Conservation (phyloP, 805 yeast species). For the Kregervanrija pseudodelftensis region DNA sequence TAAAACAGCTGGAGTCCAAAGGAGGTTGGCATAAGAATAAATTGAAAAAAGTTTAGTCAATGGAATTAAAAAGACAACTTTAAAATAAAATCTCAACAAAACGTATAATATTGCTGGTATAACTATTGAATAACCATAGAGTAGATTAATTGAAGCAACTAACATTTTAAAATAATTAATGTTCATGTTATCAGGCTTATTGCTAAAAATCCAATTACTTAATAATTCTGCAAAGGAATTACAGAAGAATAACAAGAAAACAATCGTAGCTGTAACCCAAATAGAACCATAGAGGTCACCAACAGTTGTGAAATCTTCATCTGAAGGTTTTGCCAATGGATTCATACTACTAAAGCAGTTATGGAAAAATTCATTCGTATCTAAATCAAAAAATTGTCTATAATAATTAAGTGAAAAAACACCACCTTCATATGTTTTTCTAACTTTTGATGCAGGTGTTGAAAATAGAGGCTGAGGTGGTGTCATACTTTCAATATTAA, state of each 20-base stretch:
- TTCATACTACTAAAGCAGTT: constrained; percentile 52
- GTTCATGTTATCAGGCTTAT: constrained; percentile 29
- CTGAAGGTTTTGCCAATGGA: constrained; percentile 35
- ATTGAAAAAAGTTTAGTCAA: constrained; percentile 60
- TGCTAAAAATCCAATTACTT: constrained; percentile 40
- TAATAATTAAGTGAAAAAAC: constrained; percentile 53
- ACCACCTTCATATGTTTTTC: constrained; percentile 34
- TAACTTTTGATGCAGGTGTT: constrained; percentile 4
- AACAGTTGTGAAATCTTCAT: constrained; percentile 32
- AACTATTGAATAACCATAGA: constrained; percentile 69
- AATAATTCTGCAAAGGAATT: constrained; percentile 62
- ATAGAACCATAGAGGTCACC: constrained; percentile 83
- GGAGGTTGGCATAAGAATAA: constrained; percentile 77
- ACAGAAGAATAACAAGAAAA: constrained; percentile 67
- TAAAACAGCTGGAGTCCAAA: constrained; percentile 81
- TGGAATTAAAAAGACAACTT: constrained; percentile 39
- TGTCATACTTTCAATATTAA: too few species aligned
- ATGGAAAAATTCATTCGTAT: constrained; percentile 50
- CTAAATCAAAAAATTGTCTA: constrained; percentile 61
- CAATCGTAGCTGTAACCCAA: constrained; percentile 84
- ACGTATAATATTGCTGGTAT: constrained; percentile 55
- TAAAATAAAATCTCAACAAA: constrained; percentile 43
- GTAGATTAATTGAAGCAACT: constrained; percentile 58
- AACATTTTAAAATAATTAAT: constrained; percentile 54
- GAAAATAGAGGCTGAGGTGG: neutral